A percentile compares a stretch with the other conserved stretches of the same genome.
These are phyloP conservation scores for Sugiyamaella lignohabitans DNA, from an alignment of 805 yeast species.

Conservation along the genomic window DNA sequence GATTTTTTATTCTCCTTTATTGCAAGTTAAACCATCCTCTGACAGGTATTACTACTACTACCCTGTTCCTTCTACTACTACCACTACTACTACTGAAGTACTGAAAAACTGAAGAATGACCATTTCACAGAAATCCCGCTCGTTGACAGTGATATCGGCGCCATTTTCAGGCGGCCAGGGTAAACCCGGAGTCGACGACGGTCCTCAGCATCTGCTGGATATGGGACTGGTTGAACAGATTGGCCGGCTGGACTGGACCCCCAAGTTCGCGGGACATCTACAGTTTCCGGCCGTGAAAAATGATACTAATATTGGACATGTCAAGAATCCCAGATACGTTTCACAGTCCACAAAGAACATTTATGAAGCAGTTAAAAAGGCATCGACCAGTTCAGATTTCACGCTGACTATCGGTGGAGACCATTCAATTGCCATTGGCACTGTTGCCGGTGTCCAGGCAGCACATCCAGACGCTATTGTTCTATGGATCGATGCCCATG, in stretches of 20 bases:
- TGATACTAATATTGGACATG: constrained; percentile 49
- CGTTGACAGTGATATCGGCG: constrained; percentile 68
- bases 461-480: constrained; percentile 82
- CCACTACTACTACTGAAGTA: too few relatives aligned
- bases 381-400: constrained; percentile 44
- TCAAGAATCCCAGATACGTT: constrained; percentile 73
- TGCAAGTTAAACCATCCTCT: too few relatives aligned
- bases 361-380: constrained; percentile 50
- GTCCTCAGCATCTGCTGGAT: constrained; percentile 75
- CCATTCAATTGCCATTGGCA: constrained; percentile 92
- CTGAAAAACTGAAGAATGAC: too few relatives aligned
- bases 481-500: constrained; percentile 97
- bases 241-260: constrained; percentile 65
- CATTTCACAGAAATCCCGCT: too few relatives aligned
- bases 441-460: constrained; percentile 75
- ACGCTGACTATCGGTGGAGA: constrained; percentile 94
- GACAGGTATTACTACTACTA: too few relatives aligned
- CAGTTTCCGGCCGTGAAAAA: constrained; percentile 32
- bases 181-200: constrained; percentile 86
- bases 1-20: too few relatives aligned
- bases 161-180: constrained; percentile 97
- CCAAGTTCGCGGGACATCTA: constrained; percentile 35
- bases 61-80: too few relatives aligned
- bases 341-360: constrained; percentile 62
- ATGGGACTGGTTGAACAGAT: constrained; percentile 64